phyloP scores from a whole-genome alignment of 345 rosid species.

The Eucalyptus lansdowneana region DNA sequence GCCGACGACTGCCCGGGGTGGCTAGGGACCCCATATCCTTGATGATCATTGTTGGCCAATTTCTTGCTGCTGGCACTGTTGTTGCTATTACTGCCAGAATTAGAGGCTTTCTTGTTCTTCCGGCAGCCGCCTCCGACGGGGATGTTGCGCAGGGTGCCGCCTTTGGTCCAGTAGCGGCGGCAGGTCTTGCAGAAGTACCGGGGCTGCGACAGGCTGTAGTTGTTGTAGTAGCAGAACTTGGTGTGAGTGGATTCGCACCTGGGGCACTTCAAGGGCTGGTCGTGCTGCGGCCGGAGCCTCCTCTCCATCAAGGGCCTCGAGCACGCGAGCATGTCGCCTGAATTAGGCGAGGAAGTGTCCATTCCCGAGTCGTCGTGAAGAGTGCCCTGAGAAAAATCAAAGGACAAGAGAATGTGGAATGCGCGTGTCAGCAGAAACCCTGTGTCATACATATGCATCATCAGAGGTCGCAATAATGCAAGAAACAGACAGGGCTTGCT shows the following conservation, averaged over 20 bases:
- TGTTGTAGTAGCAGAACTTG: slow-evolving; percentile 97
- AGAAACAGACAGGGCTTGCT: background rate
- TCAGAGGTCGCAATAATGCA: background rate
- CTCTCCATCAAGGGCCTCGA: slow-evolving; percentile 90
- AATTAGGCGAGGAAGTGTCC: slow-evolving; percentile 73
- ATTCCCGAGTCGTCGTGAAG: slow-evolving; percentile 44
- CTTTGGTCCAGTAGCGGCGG: slow-evolving; percentile 98
- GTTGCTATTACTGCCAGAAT: background rate
- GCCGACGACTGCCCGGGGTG: slow-evolving; percentile 14
- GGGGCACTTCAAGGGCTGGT: slow-evolving; percentile 88
- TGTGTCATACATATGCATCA: background rate
- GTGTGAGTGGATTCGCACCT: slow-evolving; percentile 93
- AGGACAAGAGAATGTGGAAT: background rate
- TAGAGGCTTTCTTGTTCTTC: slow-evolving; percentile 69
- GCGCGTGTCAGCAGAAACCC: background rate
- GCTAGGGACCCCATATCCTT: slow-evolving; percentile 1
- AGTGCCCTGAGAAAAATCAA: slow-evolving; percentile 17
- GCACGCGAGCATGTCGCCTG: slow-evolving; percentile 72
- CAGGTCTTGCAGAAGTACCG: slow-evolving; percentile 97
- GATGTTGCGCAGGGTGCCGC: slow-evolving; percentile 87
- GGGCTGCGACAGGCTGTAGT: slow-evolving; percentile 96
- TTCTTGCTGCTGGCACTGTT: background rate
- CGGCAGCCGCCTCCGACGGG: slow-evolving; percentile 98
- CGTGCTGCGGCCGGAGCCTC: slow-evolving; percentile 84
- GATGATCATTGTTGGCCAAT: slow-evolving; percentile 26